These are phyloP conservation scores for Astathelohania contejeani DNA, from an alignment of 371 early-diverging fungal species.

Conservation along the genomic window DNA sequence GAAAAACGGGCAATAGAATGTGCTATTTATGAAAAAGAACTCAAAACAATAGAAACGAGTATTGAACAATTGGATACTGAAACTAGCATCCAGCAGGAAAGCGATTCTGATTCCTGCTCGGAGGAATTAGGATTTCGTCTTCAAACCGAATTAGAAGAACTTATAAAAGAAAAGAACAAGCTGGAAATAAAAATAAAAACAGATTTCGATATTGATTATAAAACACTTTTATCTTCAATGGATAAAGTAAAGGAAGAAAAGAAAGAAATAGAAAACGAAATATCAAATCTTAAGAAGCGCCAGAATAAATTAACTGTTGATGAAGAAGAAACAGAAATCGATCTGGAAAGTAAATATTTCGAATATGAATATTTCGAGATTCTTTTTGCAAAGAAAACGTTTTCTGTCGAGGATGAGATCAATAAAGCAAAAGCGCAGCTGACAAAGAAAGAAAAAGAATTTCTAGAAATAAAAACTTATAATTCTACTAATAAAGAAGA, in stretches of 20 bases:
- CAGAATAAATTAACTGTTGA: slow-evolving; percentile 46
- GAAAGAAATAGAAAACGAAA: slow-evolving; percentile 44
- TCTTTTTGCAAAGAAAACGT: neutral
- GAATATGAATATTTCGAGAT: neutral
- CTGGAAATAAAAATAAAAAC: slow-evolving; percentile 51
- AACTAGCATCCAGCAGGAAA: slow-evolving; percentile 17
- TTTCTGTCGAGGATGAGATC: neutral
- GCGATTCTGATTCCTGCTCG: slow-evolving; percentile 39
- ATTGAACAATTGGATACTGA: slow-evolving; percentile 37
- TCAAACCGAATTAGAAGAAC: slow-evolving; percentile 54
- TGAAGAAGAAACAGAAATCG: slow-evolving; percentile 10
- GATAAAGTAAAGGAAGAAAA: slow-evolving; percentile 58
- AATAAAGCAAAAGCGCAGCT: neutral
- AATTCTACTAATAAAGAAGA: slow-evolving; percentile 15
- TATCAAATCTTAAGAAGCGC: slow-evolving; percentile 52
- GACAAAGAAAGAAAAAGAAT: slow-evolving; percentile 3
- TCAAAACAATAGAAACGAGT: slow-evolving; percentile 54
- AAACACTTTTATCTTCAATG: too few species aligned
- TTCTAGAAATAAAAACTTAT: slow-evolving; percentile 1
- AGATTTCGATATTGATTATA: slow-evolving; percentile 47
- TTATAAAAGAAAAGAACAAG: slow-evolving; percentile 51
- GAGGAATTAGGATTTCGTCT: slow-evolving; percentile 42
- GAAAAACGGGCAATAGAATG: slow-evolving; percentile 52
- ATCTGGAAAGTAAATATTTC: slow-evolving; percentile 1
- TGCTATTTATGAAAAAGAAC: slow-evolving; percentile 54